Evolutionary conservation across 2,329 filamentous ascomycete species (phyloP).

Genomic region (Penicillium sclerotiorum): DNA sequence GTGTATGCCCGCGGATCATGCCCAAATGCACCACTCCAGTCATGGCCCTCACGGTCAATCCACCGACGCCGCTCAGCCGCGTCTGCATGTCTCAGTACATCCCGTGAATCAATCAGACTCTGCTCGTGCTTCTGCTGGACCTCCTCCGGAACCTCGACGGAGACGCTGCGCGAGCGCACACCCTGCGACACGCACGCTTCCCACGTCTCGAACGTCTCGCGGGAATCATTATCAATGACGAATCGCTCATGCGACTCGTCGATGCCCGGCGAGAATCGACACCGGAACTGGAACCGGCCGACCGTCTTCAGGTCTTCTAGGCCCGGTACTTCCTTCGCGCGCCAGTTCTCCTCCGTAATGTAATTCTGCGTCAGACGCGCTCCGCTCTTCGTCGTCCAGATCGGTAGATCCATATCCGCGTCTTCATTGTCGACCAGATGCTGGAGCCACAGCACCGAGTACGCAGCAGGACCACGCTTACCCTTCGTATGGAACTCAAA

Average conservation of each 20-base stretch:
- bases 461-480: constrained; percentile 71
- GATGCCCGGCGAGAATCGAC: constrained; percentile 84
- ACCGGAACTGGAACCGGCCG: constrained; percentile 78
- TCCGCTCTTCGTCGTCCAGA: constrained; percentile 80
- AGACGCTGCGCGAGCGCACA: constrained; percentile 71
- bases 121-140: constrained; percentile 78
- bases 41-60: constrained; percentile 76
- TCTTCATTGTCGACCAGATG: constrained; percentile 81
- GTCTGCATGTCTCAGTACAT: constrained; percentile 73
- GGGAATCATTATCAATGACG: constrained; percentile 80
- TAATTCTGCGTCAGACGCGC: constrained; percentile 86
- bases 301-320: constrained; percentile 76
- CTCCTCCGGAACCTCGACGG: constrained; percentile 70
- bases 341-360: constrained; percentile 77
- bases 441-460: constrained; percentile 82
- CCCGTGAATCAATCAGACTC: constrained; percentile 75
- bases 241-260: constrained; percentile 84
- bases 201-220: constrained; percentile 94
- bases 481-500: constrained; percentile 77
- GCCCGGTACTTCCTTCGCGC: constrained; percentile 64
- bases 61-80: constrained; percentile 71
- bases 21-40: constrained; percentile 87
- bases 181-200: constrained; percentile 89
- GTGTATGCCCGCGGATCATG: constrained; percentile 68
- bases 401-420: constrained; percentile 78